Evolutionary conservation across 2,329 filamentous ascomycete species (phyloP).

Genomic region (Daldinia eschscholtzii): DNA sequence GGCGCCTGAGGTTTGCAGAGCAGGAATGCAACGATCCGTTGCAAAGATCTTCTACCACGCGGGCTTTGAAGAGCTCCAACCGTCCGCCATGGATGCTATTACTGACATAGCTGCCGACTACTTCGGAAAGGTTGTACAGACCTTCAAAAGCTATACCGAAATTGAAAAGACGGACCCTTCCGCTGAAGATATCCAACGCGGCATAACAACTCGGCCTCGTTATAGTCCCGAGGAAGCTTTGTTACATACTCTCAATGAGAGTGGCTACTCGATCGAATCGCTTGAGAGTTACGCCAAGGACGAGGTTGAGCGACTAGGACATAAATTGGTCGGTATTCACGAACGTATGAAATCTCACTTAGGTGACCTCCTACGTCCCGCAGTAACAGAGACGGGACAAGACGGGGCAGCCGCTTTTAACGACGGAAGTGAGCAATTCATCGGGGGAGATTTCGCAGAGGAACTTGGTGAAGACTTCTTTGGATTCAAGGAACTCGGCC

Average conservation of each 20-base stretch:
- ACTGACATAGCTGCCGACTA: slow-evolving; percentile 92
- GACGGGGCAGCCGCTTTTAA: slow-evolving; percentile 92
- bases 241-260: slow-evolving; percentile 86
- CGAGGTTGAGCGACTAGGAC: slow-evolving; percentile 87
- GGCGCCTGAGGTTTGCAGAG: slow-evolving; percentile 82
- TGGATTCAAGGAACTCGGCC: slow-evolving; percentile 93
- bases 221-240: slow-evolving; percentile 89
- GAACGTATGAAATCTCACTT: slow-evolving; percentile 95
- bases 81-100: slow-evolving; percentile 89
- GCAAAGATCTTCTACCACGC: slow-evolving; percentile 96
- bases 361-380: slow-evolving; percentile 91
- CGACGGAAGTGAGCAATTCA: slow-evolving; percentile 96
- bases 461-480: slow-evolving; percentile 99
- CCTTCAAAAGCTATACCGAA: slow-evolving; percentile 86
- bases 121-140: slow-evolving; percentile 84
- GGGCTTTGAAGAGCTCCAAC: slow-evolving; percentile 97
- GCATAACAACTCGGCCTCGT: slow-evolving; percentile 67
- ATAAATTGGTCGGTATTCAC: slow-evolving; percentile 85
- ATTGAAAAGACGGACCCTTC: slow-evolving; percentile 77
- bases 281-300: slow-evolving; percentile 92
- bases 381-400: slow-evolving; percentile 80
- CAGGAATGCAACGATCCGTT: slow-evolving; percentile 88
- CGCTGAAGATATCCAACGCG: slow-evolving; percentile 56
- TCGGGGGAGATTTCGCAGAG: slow-evolving; percentile 96
- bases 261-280: slow-evolving; percentile 83